Conservation (phyloP, 2,329 filamentous ascomycete genomes). For the Aspergillus quadrilineatus region DNA sequence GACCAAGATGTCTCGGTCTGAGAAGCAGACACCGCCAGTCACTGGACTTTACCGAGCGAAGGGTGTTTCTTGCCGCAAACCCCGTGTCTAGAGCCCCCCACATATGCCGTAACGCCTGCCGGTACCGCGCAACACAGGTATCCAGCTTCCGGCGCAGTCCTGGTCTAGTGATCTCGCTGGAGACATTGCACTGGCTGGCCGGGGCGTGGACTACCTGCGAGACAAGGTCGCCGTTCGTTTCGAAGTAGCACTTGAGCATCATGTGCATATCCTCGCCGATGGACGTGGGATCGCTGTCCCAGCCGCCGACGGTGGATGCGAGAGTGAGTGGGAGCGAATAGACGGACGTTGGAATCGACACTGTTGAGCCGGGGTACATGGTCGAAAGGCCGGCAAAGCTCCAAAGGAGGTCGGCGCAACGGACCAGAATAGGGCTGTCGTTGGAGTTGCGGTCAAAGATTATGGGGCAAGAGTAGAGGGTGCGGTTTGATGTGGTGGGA, state of each 20-base stretch:
- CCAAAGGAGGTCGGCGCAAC: slow-evolving; percentile 72
- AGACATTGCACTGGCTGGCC: slow-evolving; percentile 49
- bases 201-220: slow-evolving; percentile 65
- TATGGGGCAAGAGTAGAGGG: slow-evolving; percentile 68
- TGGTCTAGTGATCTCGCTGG: background rate
- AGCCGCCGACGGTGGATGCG: slow-evolving; percentile 68
- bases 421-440: slow-evolving; percentile 64
- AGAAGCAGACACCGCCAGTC: slow-evolving; percentile 1
- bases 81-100: slow-evolving; percentile 72
- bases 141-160: slow-evolving; percentile 46
- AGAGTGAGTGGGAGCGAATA: slow-evolving; percentile 68
- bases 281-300: slow-evolving; percentile 68
- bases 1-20: slow-evolving; percentile 52
- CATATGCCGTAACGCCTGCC: slow-evolving; percentile 72
- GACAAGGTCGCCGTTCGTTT: slow-evolving; percentile 67
- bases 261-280: slow-evolving; percentile 77
- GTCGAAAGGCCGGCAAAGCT: slow-evolving; percentile 69
- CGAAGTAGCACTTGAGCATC: slow-evolving; percentile 77
- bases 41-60: slow-evolving; percentile 25
- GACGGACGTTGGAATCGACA: slow-evolving; percentile 70
- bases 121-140: slow-evolving; percentile 66
- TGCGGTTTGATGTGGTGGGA: slow-evolving; percentile 43
- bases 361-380: slow-evolving; percentile 61
- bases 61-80: slow-evolving; percentile 59
- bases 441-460: slow-evolving; percentile 74